These are phyloP conservation scores for Fusarium sp. DNA, from an alignment of 2,329 filamentous ascomycete genomes.

Conservation along the genomic window DNA sequence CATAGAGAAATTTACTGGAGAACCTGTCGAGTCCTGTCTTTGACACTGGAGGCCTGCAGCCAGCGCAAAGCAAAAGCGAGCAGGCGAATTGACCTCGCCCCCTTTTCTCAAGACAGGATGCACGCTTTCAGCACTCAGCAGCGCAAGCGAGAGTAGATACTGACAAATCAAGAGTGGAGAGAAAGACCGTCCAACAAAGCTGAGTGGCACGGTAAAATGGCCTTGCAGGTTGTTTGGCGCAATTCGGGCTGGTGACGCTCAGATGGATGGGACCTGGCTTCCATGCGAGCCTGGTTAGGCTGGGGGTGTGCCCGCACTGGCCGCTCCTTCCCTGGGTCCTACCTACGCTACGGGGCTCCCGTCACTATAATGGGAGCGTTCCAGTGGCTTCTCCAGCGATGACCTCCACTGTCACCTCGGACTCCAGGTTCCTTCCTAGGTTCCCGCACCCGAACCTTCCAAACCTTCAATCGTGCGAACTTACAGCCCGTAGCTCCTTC, in stretches of 20 bases:
- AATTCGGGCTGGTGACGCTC: neutral
- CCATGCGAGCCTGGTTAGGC: neutral
- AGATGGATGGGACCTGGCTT: neutral
- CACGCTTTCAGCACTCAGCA: neutral
- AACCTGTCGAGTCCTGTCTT: neutral
- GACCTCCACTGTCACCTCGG: conserved; percentile 1
- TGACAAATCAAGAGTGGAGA: conserved; percentile 10
- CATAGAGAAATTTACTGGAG: conserved; percentile 27
- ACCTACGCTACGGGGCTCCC: conserved; percentile 5
- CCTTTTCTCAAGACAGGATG: neutral
- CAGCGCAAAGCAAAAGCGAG: neutral
- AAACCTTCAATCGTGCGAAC: conserved; percentile 31
- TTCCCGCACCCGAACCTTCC: conserved; percentile 31
- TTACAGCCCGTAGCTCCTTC: conserved; percentile 15
- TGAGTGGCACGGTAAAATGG: conserved; percentile 4
- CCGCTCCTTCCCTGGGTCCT: neutral
- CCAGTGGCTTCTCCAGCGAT: conserved; percentile 9
- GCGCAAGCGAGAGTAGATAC: neutral
- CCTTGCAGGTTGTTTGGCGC: neutral
- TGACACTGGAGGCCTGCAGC: conserved; percentile 4
- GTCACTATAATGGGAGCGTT: conserved; percentile 5
- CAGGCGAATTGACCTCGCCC: neutral
- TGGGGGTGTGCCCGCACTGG: neutral
- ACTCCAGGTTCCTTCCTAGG: conserved; percentile 9
- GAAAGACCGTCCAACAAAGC: neutral